These are phyloP conservation scores for Tricholoma sp. DNA, from an alignment of 768 basidiomycete genomes.

Conservation along the genomic window DNA sequence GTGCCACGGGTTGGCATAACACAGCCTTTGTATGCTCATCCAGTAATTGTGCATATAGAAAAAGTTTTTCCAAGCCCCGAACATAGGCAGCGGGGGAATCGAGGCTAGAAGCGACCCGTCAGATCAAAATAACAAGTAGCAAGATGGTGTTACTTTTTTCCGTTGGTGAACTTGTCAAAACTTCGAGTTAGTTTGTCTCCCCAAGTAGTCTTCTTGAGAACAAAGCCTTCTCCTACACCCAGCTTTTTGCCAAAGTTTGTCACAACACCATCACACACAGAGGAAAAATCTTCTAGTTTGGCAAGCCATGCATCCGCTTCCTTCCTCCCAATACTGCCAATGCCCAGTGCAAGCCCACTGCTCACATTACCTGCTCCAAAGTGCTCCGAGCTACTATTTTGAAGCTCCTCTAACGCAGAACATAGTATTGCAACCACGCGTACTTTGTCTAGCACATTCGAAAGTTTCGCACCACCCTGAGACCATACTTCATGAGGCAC, in stretches of 20 bases:
- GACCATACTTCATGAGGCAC: slow-evolving; percentile 91
- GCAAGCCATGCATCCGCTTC: slow-evolving; percentile 76
- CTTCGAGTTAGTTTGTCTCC: slow-evolving; percentile 67
- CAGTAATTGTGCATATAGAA: slow-evolving; percentile 70
- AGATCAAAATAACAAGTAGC: slow-evolving; percentile 5
- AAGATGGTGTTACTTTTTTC: slow-evolving; percentile 65
- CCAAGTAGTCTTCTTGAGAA: slow-evolving; percentile 78
- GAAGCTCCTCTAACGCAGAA: slow-evolving; percentile 75
- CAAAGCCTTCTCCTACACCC: slow-evolving; percentile 83
- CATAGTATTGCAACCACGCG: slow-evolving; percentile 77
- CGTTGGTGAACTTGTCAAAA: slow-evolving; percentile 81
- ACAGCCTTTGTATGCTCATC: slow-evolving; percentile 84
- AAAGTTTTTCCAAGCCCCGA: slow-evolving; percentile 67
- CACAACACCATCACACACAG: slow-evolving; percentile 74
- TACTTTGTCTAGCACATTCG: slow-evolving; percentile 79
- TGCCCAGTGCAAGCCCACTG: slow-evolving; percentile 68
- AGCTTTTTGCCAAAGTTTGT: slow-evolving; percentile 83
- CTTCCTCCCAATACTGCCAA: slow-evolving; percentile 68
- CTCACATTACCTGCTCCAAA: slow-evolving; percentile 79
- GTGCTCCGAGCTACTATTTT: slow-evolving; percentile 61
- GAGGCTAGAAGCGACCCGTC: slow-evolving; percentile 44
- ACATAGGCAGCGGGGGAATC: slow-evolving; percentile 88
- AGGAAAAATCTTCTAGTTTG: slow-evolving; percentile 77
- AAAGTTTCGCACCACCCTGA: slow-evolving; percentile 81
- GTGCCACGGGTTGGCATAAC: slow-evolving; percentile 56